Percentiles rank a stretch among this genome's conserved stretches.
phyloP scores from a whole-genome alignment of 169 alveolate species.

The Cyclospora cayetanensis region DNA sequence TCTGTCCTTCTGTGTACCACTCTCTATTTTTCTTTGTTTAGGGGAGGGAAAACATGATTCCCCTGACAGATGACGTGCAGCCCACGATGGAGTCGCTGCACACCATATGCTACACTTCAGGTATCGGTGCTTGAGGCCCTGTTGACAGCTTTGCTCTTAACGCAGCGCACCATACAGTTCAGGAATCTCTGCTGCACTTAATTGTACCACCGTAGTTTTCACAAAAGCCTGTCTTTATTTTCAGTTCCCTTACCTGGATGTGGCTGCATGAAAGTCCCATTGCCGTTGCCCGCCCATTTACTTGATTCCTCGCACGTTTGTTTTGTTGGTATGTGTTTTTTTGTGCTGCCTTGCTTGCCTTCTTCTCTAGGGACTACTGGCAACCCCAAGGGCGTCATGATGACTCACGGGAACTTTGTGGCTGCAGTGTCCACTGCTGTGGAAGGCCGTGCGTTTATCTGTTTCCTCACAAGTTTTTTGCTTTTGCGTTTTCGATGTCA shows the following conservation, averaged over 20 bases:
- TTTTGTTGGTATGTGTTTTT: not conserved
- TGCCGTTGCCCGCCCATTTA: not conserved
- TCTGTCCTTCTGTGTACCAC: not conserved
- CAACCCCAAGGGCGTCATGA: conserved; percentile 97
- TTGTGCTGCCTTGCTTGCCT: not conserved
- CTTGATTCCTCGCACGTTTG: not conserved
- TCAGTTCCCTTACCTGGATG: not conserved
- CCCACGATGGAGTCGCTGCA: conserved; percentile 79
- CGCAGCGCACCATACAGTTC: too few relatives aligned
- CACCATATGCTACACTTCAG: conserved; percentile 96
- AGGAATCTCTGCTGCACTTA: too few relatives aligned
- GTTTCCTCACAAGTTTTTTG: not conserved
- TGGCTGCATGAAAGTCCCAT: not conserved
- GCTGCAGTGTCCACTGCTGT: conserved; percentile 62
- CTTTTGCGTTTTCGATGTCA: not conserved
- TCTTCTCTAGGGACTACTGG: conserved; percentile 91
- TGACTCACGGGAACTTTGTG: conserved; percentile 86
- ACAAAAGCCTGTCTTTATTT: too few relatives aligned
- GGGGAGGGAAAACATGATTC: conserved; percentile 60
- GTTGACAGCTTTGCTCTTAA: too few relatives aligned
- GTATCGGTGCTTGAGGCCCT: too few relatives aligned
- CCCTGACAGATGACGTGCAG: conserved; percentile 43
- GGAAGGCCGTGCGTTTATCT: conserved; percentile 63
- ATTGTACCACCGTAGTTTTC: too few relatives aligned
- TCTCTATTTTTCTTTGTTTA: not conserved